Base-by-base conservation (phyloP, 176 grass and related monocot genomes). In the Chrysopogon serrulatus region DNA sequence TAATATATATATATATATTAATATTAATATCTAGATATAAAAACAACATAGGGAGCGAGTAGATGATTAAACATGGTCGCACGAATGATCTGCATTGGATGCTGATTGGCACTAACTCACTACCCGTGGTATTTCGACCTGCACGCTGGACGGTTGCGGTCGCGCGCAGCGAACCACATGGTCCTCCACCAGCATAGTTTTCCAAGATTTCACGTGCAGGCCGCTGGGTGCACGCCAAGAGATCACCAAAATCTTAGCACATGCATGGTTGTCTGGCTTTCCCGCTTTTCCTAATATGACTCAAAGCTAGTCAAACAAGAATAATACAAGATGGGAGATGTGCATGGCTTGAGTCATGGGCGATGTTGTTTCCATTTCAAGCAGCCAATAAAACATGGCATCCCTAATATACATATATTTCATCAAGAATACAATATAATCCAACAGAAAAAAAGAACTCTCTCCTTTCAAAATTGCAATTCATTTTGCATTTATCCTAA, bases 181-280 rank as follows among this genome's bases (percentile, higher is more conserved):
- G 30, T 47, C 27, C 40, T 61, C 80, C n/a, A n/a, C n/a, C 81
- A 28, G 54, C 26, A 77, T 24, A 67, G 49, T 66, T 31, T 70
- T 5, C 54, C 69, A 73, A 83, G 34, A 82, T 24, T 32, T 68
- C 62, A 77, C 63, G 73, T 85, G 74, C 34, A 67, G 10, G 42
- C 47, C 35, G 62, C 14, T 68, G 18, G 82, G 62, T n/a, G 63
- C 63, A 85, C 73, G 49, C 43, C 16, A 32, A 28, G 62, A 68
- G 61, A 76, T 76, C 59, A 39, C 31, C 56, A 30, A 31, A 40
- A 65, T 84, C 72, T 49, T 10, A 28, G 73, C 62, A 68, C 60
- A 67, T 76, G 82, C 33, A 36, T 21, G 41, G 32, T 32, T 47
- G 78, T n/a, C 77, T 62, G 12, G 10, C 27, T 43, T 31, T 6